These are phyloP conservation scores for Penicillium silybi DNA, from an alignment of 495 filamentous ascomycete genomes.

Conservation along the genomic window DNA sequence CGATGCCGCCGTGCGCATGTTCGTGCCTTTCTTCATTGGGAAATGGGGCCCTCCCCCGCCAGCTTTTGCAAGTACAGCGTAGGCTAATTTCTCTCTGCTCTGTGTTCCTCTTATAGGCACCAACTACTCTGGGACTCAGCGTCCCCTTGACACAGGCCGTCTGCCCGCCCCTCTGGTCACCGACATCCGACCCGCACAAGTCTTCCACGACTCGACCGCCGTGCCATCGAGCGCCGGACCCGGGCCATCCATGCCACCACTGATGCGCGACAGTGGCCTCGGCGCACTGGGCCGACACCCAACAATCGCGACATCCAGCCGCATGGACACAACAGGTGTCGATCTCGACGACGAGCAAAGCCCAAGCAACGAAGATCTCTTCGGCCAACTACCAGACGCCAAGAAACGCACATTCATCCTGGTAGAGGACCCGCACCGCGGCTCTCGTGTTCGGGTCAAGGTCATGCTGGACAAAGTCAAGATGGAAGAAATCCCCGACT, in stretches of 20 bases:
- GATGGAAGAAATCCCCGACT: slow-evolving; percentile 91
- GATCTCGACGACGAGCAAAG: slow-evolving; percentile 41
- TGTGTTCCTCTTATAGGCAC: slow-evolving; percentile 33
- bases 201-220: slow-evolving; percentile 68
- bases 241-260: slow-evolving; percentile 65
- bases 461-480: slow-evolving; percentile 85
- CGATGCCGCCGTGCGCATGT: slow-evolving; percentile 20
- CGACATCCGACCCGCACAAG: slow-evolving; percentile 70
- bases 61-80: slow-evolving; percentile 30
- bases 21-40: slow-evolving; percentile 16
- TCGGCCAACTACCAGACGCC: slow-evolving; percentile 77
- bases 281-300: slow-evolving; percentile 46
- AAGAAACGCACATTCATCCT: slow-evolving; percentile 96
- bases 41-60: slow-evolving; percentile 13
- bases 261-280: slow-evolving; percentile 62
- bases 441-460: slow-evolving; percentile 74
- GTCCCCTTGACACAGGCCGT: slow-evolving; percentile 21
- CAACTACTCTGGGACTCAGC: slow-evolving; percentile 35
- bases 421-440: slow-evolving; percentile 80
- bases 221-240: slow-evolving; percentile 51
- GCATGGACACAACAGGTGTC: slow-evolving; percentile 27
- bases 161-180: slow-evolving; percentile 20
- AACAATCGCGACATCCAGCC: slow-evolving; percentile 37
- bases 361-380: slow-evolving; percentile 59
- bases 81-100: slow-evolving; percentile 38